Conservation (phyloP, 306 rosid species). For the Pyrus betulifolia region DNA sequence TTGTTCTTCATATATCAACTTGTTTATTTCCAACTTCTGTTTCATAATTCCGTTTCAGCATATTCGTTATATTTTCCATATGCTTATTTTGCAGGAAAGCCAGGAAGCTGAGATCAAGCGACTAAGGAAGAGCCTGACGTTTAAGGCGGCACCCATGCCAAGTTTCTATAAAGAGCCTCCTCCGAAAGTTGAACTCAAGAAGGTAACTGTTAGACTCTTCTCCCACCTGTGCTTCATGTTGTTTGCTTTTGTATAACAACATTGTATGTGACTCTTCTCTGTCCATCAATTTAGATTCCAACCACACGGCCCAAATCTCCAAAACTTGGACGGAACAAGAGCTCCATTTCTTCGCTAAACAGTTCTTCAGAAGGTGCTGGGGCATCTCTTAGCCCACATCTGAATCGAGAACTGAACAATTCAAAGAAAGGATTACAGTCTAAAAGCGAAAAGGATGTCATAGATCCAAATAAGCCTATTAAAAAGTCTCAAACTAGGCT, state of each 20-base stretch:
- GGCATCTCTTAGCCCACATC: constrained; percentile 39
- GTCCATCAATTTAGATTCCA: constrained; percentile 50
- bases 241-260: background rate
- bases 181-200: constrained; percentile 75
- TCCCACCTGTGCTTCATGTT: background rate
- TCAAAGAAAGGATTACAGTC: constrained; percentile 26
- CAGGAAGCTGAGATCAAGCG: constrained; percentile 85
- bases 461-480: constrained; percentile 44
- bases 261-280: constrained; percentile 6
- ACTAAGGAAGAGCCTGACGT: constrained; percentile 72
- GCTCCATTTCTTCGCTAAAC: constrained; percentile 23
- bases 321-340: constrained; percentile 78
- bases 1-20: background rate
- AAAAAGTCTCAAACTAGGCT: constrained; percentile 41
- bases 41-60: background rate
- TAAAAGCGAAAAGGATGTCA: constrained; percentile 31
- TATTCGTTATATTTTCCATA: background rate
- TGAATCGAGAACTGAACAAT: constrained; percentile 38
- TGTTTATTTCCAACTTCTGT: background rate
- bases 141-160: constrained; percentile 93
- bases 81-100: constrained; percentile 47
- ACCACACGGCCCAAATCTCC: constrained; percentile 90
- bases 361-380: constrained; percentile 41
- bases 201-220: constrained; percentile 36
- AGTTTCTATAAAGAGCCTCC: constrained; percentile 92